Evolutionary conservation across 352 stramenopile species (phyloP).

Genomic region (Pseudoperonospora humuli): DNA sequence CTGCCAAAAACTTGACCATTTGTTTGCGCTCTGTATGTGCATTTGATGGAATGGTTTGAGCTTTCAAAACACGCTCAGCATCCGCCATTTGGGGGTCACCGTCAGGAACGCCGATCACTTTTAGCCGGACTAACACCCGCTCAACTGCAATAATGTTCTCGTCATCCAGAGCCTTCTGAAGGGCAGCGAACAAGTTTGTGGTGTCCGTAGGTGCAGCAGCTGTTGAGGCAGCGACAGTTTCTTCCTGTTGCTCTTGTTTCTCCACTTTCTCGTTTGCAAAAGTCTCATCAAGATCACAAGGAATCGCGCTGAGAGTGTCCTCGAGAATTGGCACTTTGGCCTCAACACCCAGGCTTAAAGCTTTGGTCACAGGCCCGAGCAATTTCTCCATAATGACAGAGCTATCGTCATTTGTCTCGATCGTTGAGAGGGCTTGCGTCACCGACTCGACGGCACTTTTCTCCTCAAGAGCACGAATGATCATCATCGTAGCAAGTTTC

Average conservation of each 20-base stretch:
- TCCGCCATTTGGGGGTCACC: constrained; percentile 25
- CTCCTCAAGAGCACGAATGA: constrained; percentile 68
- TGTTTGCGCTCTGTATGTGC: constrained; percentile 58
- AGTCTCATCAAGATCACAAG: constrained; percentile 4
- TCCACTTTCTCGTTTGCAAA: constrained; percentile 15
- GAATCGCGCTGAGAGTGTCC: constrained; percentile 19
- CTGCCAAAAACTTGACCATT: constrained; percentile 66
- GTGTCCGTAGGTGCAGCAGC: constrained; percentile 23
- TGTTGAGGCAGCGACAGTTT: background rate
- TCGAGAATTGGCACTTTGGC: constrained; percentile 36
- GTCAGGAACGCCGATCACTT: constrained; percentile 25
- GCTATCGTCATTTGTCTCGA: constrained; percentile 19
- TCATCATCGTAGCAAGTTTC: constrained; percentile 78
- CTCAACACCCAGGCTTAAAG: constrained; percentile 52
- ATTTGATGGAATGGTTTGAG: constrained; percentile 28
- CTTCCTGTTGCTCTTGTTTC: constrained; percentile 7
- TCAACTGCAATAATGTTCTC: constrained; percentile 61
- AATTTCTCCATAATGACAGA: constrained; percentile 23
- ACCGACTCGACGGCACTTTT: constrained; percentile 56
- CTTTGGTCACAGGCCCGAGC: constrained; percentile 34
- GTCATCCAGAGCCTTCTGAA: constrained; percentile 59
- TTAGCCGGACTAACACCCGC: constrained; percentile 39
- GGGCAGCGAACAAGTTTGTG: constrained; percentile 32
- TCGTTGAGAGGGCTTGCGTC: constrained; percentile 26
- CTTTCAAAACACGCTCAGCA: constrained; percentile 25